Evolutionary conservation across 768 basidiomycete species (phyloP), one percentile per base, ranked within the genome.

Genomic region (Xerocomellus amylosporus): DNA sequence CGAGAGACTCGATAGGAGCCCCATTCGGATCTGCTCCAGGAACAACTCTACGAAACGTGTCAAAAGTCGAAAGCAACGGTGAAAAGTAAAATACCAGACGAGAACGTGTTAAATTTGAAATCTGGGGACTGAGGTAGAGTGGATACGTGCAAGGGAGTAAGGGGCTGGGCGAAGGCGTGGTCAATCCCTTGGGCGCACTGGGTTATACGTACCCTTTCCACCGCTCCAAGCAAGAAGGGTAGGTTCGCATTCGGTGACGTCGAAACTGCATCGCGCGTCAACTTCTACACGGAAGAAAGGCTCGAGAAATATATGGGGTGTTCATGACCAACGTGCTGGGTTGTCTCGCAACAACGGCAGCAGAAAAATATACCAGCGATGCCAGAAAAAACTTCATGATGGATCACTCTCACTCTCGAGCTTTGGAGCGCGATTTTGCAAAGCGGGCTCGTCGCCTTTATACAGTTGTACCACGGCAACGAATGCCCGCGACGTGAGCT

Each of bases 101-200:
- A 60, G 53, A 45, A 34, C 1, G 14, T 24, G 38, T 37, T 30
- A 15, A 22, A 19, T 19, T 31, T 19, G n/a, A 40, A n/a, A 45
- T 40, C 15, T 38, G 20, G 43, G 34, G 42, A 49, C 19, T 9
- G 26, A 30, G 15, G 24, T 38, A 49, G 7, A 8, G 19, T 38
- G 4, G 46, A 47, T 17, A 76, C 80, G 51, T 67, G 86, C 85
- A 73, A 86, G 66, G 64, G 75, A 77, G 75, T 77, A 86, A 31
- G 84, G 83, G 19, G 39, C 55, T 46, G 15, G 4, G 5, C 7
- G 22, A 45, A 33, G 37, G 31, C 37, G 20, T 36, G 37, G 8
- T 42, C 8, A 24, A 42, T 34, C 9, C 17, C 1, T 22, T 24
- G 31, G 6, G 20, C 30, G 26, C 17, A 22, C 24, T 5, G 8